Evolutionary conservation across 257 asterid species (phyloP), one percentile per base, ranked within the genome.

Genomic region (Ilex asprella): DNA sequence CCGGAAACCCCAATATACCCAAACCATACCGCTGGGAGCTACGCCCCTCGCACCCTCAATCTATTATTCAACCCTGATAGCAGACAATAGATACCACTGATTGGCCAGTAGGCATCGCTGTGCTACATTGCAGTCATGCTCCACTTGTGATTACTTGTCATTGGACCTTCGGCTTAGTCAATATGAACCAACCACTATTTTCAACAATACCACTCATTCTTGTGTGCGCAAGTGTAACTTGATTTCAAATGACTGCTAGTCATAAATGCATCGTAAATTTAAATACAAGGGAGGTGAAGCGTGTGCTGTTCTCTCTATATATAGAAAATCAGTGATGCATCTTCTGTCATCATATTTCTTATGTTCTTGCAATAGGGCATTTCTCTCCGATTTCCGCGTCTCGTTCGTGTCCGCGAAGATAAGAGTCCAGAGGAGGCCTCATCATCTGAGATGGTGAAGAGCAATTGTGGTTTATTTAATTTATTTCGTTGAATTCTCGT

Each of bases 371-470:
- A 3, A 58, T 14, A 89, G 97, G 99, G 99, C 69, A 85, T 93
- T 61, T 93, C 97, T 2, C 77, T 93, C 59, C 74, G 96, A 39
- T 89, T 93, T 77, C 99, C 97, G 30, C 92, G 96, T 59, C 67
- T 93, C 52, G 77, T 90, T 47, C 85, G 94, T 63, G 82, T 89
- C 47, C 83, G 97, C 60, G 92, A 82, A 75, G 99, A 93, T 78
- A 89, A 93, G 82, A 82, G 59, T 57, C 97, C 99, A 13, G 97
- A 89, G 82, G 75, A 89, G 70, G 92, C 99, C 62, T 70, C 96
- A 21, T 75, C 96, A 55, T 74, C 97, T 53, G 97, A 93, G 59
- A 80, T 71, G 95, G 99, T 89, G 71, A 81, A 69, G 56, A 61
- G 31, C 21, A 14, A 15, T 53, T 16, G 13, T 59, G 13, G 63